Percentiles rank a stretch among this genome's conserved stretches.
Evolutionary conservation across 2,329 filamentous ascomycete species (phyloP).

Genomic region (Monilinia polystroma): DNA sequence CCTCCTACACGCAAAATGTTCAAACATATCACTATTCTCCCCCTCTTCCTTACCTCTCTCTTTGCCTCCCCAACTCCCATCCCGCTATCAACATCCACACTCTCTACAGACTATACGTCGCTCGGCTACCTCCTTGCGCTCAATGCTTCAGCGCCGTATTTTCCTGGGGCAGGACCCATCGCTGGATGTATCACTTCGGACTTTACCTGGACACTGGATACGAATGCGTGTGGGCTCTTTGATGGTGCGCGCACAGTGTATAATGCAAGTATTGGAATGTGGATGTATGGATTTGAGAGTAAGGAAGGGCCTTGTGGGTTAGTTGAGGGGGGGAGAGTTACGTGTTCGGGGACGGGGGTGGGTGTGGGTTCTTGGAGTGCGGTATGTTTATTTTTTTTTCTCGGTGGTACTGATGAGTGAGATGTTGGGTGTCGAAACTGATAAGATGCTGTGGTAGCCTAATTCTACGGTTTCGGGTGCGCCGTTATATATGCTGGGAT

Average conservation of each 20-base stretch:
- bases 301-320: not conserved
- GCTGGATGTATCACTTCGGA: slow-evolving; percentile 10
- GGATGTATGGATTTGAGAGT: slow-evolving; percentile 15
- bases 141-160: slow-evolving; percentile 14
- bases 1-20: not conserved
- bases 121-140: slow-evolving; percentile 3
- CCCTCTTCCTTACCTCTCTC: not conserved
- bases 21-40: not conserved
- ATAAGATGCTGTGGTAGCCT: not conserved
- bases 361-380: slow-evolving; percentile 7
- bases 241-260: slow-evolving; percentile 9
- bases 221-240: slow-evolving; percentile 1
- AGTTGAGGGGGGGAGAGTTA: slow-evolving; percentile 4
- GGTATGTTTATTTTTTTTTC: not conserved
- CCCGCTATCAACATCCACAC: not conserved
- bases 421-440: not conserved
- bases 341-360: not conserved
- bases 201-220: slow-evolving; percentile 17
- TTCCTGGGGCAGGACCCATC: not conserved
- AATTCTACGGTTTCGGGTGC: slow-evolving; percentile 9
- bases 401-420: too few species aligned
- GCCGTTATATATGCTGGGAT: slow-evolving; percentile 14
- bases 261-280: slow-evolving; percentile 7
- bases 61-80: not conserved
- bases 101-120: slow-evolving; percentile 7